Percentiles rank a stretch among this genome's conserved stretches.
Conservation (phyloP, 768 basidiomycete species). For the Cystobasidiopsis lactophilus region DNA sequence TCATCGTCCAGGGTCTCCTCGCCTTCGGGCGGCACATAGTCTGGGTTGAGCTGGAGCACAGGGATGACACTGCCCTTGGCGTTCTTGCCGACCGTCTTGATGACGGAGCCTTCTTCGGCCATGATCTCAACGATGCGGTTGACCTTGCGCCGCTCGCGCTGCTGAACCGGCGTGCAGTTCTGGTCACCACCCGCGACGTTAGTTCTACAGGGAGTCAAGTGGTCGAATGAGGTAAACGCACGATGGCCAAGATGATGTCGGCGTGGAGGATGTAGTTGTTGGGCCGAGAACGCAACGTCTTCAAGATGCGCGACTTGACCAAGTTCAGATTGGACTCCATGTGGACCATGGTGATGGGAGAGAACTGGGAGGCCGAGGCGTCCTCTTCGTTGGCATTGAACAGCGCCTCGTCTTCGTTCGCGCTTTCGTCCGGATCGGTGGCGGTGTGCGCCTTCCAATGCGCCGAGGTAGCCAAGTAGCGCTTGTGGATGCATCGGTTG, state of each 20-base stretch:
- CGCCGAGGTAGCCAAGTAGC: constrained; percentile 54
- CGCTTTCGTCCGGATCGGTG: constrained; percentile 1
- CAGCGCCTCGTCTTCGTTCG: constrained; percentile 18
- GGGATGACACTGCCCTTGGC: neutral
- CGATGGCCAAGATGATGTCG: constrained; percentile 53
- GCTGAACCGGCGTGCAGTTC: constrained; percentile 36
- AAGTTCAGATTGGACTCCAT: constrained; percentile 26
- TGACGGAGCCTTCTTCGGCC: constrained; percentile 39
- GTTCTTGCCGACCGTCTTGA: constrained; percentile 16
- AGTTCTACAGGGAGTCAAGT: no score
- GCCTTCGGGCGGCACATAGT: no score
- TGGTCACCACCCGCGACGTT: no score
- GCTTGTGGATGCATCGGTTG: constrained; percentile 58
- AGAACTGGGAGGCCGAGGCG: constrained; percentile 14
- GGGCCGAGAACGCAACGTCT: constrained; percentile 45
- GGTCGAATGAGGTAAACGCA: no score
- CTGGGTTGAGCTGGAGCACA: neutral
- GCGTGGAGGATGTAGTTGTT: constrained; percentile 48
- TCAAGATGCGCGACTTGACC: constrained; percentile 46
- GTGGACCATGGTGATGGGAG: constrained; percentile 16
- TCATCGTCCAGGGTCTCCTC: constrained; percentile 27
- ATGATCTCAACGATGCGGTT: constrained; percentile 50
- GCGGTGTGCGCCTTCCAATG: constrained; percentile 22
- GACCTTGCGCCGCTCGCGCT: constrained; percentile 57
- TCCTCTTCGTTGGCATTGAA: constrained; percentile 8